phyloP scores from a whole-genome alignment of 306 rosid genomes.

The Mimosa pudica region DNA sequence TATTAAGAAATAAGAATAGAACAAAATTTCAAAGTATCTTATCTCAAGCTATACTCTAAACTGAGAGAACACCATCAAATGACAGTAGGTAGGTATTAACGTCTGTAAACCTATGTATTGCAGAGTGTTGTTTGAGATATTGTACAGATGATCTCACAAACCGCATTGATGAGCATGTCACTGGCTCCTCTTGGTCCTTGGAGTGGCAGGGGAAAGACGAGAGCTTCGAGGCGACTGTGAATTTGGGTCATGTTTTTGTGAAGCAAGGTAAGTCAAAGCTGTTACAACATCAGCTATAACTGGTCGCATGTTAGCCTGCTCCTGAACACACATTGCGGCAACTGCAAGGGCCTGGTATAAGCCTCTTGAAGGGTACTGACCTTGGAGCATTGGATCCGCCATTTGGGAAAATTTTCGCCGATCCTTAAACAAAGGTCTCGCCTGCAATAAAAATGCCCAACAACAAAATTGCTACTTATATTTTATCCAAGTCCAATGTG shows the following conservation, averaged over 20 bases:
- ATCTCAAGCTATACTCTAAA: constrained; percentile 34
- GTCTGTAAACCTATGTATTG: constrained; percentile 42
- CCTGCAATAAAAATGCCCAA: constrained; percentile 54
- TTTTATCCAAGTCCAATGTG: neutral
- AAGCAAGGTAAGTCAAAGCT: constrained; percentile 85
- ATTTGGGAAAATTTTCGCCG: constrained; percentile 74
- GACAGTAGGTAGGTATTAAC: constrained; percentile 39
- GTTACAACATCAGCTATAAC: constrained; percentile 95
- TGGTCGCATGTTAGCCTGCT: constrained; percentile 91
- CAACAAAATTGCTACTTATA: constrained; percentile 21
- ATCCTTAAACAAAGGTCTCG: constrained; percentile 83
- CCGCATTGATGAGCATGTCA: constrained; percentile 46
- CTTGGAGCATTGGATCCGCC: constrained; percentile 92
- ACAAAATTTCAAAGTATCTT: constrained; percentile 31
- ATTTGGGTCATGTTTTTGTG: constrained; percentile 62
- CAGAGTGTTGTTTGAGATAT: constrained; percentile 29
- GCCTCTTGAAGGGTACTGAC: constrained; percentile 88
- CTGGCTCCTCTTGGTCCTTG: constrained; percentile 57
- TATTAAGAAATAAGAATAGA: constrained; percentile 11
- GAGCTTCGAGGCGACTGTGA: constrained; percentile 54
- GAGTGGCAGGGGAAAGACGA: constrained; percentile 58
- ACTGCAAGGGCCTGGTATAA: constrained; percentile 95
- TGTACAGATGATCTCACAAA: constrained; percentile 32
- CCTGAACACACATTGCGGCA: constrained; percentile 98
- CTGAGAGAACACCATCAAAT: constrained; percentile 37